Base-by-base conservation (phyloP, 2,329 filamentous ascomycete genomes). In the Ilyonectria sp. region DNA sequence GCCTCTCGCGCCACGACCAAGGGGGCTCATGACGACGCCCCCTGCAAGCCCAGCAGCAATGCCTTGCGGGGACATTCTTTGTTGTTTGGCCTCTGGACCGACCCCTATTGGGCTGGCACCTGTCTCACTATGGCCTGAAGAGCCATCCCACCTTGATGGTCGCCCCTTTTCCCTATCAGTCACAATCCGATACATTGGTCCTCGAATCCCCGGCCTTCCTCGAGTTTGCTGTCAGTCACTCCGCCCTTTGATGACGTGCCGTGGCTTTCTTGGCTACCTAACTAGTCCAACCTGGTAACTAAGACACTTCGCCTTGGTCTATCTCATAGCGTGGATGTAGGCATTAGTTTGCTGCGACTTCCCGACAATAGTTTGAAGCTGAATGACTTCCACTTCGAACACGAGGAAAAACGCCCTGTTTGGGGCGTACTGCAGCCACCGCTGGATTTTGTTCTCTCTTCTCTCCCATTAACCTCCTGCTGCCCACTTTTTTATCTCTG, bases 341-440 rank as follows among this genome's bases (percentile, higher is more conserved):
- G 9, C 10, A 21, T 37, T 31, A 13, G 43, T 31, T 23, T 58
- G 17, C 35, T 11, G 49, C 31, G 29, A 26, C 35, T 53, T 10
- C 8, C 37, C 7, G 17, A 6, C 7, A 29, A 49, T 43, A 19
- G 35, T 35, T 49, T 47, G 37, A 40, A 37, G 31, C 31, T 21
- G 47, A 55, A 50, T 35, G 23, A 15, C 55, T 54, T 47, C 57
- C 43, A 26, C 55, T 26, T 26, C 26, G 26, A 26, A 60, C 37
- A 13, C 50, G 43, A 26, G 26, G 31, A 29, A 46, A 33, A 13
- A 55, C 35, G 19, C 13, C 15, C 40, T n/a, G 40, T 31, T 54
- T 53, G 17, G 11, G 49, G 37, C 46, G n/a, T 43, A n/a, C 60
- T 37, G 60, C 46, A 58, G 26, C 35, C 31, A 35, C n/a, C 31